These are phyloP conservation scores for Clitopilus hobsonii DNA, from an alignment of 768 basidiomycete species.

Conservation along the genomic window DNA sequence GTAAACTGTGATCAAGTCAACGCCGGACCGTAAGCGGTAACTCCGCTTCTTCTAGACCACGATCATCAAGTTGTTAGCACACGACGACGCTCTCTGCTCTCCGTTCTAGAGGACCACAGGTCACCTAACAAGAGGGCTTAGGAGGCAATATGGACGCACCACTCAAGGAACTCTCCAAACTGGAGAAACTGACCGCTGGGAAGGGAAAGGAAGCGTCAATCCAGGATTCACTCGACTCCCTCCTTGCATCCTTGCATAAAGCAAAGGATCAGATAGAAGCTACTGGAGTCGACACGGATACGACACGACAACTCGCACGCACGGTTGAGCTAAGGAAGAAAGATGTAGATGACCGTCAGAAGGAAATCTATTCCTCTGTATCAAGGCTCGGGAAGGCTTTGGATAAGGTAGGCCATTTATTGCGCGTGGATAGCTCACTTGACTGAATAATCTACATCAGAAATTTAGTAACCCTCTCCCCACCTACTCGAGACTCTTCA, in stretches of 20 bases:
- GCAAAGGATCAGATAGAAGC: conserved; percentile 49
- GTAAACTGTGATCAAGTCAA: conserved; percentile 1
- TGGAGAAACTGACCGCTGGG: conserved; percentile 56
- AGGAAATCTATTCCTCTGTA: conserved; percentile 78
- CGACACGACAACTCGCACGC: conserved; percentile 46
- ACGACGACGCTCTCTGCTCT: conserved; percentile 3
- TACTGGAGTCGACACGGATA: conserved; percentile 43
- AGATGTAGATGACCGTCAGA: conserved; percentile 83
- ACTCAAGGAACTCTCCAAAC: conserved; percentile 74
- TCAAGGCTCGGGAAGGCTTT: conserved; percentile 78
- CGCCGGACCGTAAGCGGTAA: neutral
- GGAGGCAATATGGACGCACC: conserved; percentile 58
- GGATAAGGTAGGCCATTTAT: conserved; percentile 66
- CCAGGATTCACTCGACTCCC: conserved; percentile 56
- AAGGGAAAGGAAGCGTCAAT: conserved; percentile 55
- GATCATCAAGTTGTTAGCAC: neutral
- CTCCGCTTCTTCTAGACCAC: neutral
- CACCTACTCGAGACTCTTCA: conserved; percentile 65
- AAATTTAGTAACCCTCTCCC: conserved; percentile 52
- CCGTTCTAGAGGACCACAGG: neutral
- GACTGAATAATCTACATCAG: conserved; percentile 6
- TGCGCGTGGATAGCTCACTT: neutral
- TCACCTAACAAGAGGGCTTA: neutral
- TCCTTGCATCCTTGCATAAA: conserved; percentile 54
- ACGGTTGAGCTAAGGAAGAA: conserved; percentile 71